These are phyloP conservation scores for Gracilaria caudata DNA, from an alignment of 23 red algal genomes.

Conservation along the genomic window DNA sequence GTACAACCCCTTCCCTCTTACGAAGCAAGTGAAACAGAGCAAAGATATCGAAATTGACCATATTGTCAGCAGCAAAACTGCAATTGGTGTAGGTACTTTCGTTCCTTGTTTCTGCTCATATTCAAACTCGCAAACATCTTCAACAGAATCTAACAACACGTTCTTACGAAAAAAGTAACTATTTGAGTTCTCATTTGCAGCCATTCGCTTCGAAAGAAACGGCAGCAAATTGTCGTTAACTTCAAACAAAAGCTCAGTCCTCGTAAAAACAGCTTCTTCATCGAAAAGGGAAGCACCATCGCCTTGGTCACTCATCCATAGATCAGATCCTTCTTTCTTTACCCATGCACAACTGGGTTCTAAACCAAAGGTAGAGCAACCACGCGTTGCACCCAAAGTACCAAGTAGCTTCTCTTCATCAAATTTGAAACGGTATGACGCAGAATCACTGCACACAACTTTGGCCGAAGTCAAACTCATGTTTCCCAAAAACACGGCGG, in stretches of 20 bases:
- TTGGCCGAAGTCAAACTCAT: not conserved
- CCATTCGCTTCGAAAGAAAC: not conserved
- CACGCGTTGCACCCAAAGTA: not conserved
- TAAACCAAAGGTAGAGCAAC: not conserved
- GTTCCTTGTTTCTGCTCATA: not conserved
- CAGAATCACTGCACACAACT: not conserved
- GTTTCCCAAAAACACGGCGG: not conserved
- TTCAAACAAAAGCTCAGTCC: not conserved
- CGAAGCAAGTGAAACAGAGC: not conserved
- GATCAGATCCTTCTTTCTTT: not conserved
- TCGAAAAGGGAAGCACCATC: not conserved
- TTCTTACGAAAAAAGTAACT: not conserved
- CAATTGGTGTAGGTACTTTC: not conserved
- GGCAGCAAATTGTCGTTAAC: not conserved
- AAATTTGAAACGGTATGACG: not conserved
- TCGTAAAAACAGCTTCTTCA: not conserved
- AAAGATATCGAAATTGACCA: not conserved
- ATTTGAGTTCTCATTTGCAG: too few species aligned
- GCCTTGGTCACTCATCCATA: not conserved
- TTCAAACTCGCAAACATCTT: not conserved
- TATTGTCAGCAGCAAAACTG: not conserved
- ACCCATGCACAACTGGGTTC: not conserved
- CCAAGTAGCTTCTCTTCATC: not conserved
- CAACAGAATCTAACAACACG: not conserved
- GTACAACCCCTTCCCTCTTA: not conserved